Evolutionary conservation across 179 eudicot species (phyloP), one percentile per base, ranked within the genome.

Genomic region (Gypsophila paniculata): DNA sequence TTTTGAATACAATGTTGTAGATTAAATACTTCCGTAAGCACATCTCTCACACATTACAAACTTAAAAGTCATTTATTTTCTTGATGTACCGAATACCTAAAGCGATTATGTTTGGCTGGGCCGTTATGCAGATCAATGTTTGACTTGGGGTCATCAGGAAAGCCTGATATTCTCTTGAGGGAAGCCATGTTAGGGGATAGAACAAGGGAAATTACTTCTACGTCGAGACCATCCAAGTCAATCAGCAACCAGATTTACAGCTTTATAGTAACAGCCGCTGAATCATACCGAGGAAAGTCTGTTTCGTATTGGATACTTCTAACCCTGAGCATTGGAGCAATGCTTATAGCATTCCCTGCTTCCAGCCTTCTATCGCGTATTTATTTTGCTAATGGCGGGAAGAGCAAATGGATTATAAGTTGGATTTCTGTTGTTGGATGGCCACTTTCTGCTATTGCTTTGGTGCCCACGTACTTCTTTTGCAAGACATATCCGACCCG

Each of bases 371-470:
- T 80, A 0, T 77, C 83, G 4, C 78, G 83, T 14, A 21, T 80
- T 17, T 80, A 80, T 21, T 80, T 59, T 54, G 72, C 78, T 12
- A 80, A 80, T 25, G 83, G 83, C 1, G 83, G 83, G 22, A 70
- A 77, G 34, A 77, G 77, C 23, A 80, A 80, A 70, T 80, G 83
- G 83, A 71, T 80, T 15, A 67, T 85, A 68, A 85, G 96, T 4
- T 91, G 93, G 97, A 86, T 84, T 19, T 82, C 96, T 12, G 97
- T 86, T 36, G 96, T 85, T 0, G 98, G 96, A 64, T 91, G 98
- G 97, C 98, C 97, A 19, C 63, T 89, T 2, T 71, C 89, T 1
- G 87, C 82, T 29, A 7, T 86, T 0, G 81, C 85, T 29, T 68
- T 91, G 52, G 8, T 89, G 55, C 93, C 97, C 3, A 73, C 79